Evolutionary conservation across 495 filamentous ascomycete species (phyloP).

Genomic region (Aspergillus taichungensis): DNA sequence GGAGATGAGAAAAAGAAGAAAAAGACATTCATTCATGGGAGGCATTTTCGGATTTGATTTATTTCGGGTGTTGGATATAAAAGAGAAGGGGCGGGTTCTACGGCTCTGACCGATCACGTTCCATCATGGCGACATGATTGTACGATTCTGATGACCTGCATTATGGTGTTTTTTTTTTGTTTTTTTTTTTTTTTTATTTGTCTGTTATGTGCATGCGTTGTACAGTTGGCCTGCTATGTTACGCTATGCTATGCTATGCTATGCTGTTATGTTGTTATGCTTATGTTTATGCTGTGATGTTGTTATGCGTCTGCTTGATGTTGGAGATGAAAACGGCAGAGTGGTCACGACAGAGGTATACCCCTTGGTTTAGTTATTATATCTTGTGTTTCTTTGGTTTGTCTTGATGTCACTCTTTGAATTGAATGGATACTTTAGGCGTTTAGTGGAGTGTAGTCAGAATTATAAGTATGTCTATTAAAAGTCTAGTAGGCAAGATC

Average conservation of each 20-base stretch:
- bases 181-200: conserved; percentile 4
- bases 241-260: neutral
- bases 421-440: neutral
- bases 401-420: conserved; percentile 4
- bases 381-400: conserved; percentile 1
- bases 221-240: neutral
- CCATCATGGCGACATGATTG: conserved; percentile 38
- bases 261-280: neutral
- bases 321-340: conserved; percentile 11
- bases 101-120: conserved; percentile 14
- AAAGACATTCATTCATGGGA: conserved; percentile 1
- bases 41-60: conserved; percentile 9
- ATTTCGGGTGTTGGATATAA: conserved; percentile 9
- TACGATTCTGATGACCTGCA: conserved; percentile 43
- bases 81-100: conserved; percentile 15
- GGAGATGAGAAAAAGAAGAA: neutral
- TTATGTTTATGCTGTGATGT: too few relatives aligned
- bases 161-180: conserved; percentile 14
- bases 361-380: conserved; percentile 8
- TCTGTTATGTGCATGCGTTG: conserved; percentile 8
- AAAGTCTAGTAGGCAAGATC: too few relatives aligned
- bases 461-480: too few relatives aligned
- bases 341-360: conserved; percentile 16
- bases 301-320: too few relatives aligned
- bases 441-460: too few relatives aligned